Percentiles rank a stretch among this genome's conserved stretches.
Conservation (phyloP, 192 early-diverging fungal genomes). For the Gonapodya sp. region DNA sequence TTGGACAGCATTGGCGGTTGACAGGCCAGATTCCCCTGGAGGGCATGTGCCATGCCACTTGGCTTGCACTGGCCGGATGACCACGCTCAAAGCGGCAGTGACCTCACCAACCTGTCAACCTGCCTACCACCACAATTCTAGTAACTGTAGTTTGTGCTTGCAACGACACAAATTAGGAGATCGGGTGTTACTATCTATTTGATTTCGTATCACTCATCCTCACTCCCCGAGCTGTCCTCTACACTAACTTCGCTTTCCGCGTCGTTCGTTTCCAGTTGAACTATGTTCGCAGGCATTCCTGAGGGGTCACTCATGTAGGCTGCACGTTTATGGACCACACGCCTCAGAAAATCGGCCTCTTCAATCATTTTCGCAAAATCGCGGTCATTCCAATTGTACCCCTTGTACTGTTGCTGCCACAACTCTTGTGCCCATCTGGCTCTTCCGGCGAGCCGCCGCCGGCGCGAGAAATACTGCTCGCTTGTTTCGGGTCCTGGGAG, state of each 20-base stretch:
- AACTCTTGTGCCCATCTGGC: neutral
- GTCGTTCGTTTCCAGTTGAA: neutral
- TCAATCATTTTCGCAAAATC: neutral
- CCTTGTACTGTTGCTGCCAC: neutral
- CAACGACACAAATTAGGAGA: too few relatives aligned
- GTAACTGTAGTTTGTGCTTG: too few relatives aligned
- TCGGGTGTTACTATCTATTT: neutral
- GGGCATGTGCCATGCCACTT: too few relatives aligned
- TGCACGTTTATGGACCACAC: neutral
- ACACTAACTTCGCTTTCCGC: neutral
- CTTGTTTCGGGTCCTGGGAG: neutral
- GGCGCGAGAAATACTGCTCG: neutral
- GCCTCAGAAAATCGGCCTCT: neutral
- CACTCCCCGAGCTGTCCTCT: neutral
- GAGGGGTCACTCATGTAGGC: neutral
- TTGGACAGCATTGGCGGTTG: neutral
- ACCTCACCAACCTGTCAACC: too few relatives aligned
- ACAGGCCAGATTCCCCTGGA: too few relatives aligned
- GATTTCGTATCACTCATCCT: neutral
- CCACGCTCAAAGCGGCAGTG: too few relatives aligned
- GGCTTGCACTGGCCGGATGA: neutral
- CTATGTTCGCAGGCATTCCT: neutral
- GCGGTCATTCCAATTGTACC: neutral
- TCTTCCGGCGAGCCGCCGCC: neutral
- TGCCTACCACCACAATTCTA: too few relatives aligned